These are phyloP conservation scores for Aspergillus haitiensis DNA, from an alignment of 495 filamentous ascomycete species.

Conservation along the genomic window DNA sequence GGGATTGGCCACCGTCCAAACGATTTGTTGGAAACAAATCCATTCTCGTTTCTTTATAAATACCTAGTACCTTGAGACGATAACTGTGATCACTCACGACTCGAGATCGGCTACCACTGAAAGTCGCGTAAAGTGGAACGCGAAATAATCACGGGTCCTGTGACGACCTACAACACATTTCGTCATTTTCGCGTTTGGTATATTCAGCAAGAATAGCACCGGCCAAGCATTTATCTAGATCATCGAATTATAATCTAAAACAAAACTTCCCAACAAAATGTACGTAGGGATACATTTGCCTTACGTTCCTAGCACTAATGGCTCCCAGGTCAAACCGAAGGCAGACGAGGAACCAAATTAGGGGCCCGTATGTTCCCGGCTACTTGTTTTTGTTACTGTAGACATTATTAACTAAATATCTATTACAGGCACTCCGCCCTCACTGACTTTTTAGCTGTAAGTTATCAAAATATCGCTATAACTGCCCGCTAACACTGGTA, in stretches of 20 bases:
- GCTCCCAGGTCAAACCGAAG: conserved; percentile 41
- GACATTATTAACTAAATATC: conserved; percentile 22
- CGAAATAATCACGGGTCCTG: conserved; percentile 47
- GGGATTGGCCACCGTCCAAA: conserved; percentile 9
- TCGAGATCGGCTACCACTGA: conserved; percentile 14
- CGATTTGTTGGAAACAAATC: conserved; percentile 8
- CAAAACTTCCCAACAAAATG: conserved; percentile 14
- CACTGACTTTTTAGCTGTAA: conserved; percentile 76
- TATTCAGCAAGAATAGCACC: not conserved
- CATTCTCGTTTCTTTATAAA: conserved; percentile 1
- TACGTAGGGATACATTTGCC: not conserved
- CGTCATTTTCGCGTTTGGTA: not conserved
- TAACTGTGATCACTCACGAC: not conserved
- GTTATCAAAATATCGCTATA: conserved; percentile 21
- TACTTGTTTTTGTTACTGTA: not conserved
- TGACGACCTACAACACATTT: conserved; percentile 24
- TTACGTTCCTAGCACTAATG: conserved; percentile 20
- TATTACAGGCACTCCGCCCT: conserved; percentile 64
- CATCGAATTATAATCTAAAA: not conserved
- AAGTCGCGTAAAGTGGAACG: conserved; percentile 51
- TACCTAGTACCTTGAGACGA: not conserved
- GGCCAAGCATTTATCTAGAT: not conserved
- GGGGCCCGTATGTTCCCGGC: conserved; percentile 57
- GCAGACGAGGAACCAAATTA: conserved; percentile 53
- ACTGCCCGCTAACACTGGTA: conserved; percentile 10